Evolutionary conservation across 768 basidiomycete genomes (phyloP).

Genomic region (Suillus discolor): DNA sequence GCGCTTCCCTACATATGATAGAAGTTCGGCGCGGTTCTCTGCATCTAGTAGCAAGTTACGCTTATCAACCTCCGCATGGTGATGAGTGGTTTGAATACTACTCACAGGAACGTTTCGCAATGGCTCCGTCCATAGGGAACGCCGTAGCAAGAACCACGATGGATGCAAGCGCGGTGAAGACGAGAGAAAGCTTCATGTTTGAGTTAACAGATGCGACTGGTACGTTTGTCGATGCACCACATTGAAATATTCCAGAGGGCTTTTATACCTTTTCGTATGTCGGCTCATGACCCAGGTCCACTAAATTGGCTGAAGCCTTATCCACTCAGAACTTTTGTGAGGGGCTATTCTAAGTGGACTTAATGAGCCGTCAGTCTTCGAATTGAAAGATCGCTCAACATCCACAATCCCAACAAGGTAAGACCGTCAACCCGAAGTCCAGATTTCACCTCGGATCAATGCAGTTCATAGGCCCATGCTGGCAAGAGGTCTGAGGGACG

Average conservation of each 20-base stretch:
- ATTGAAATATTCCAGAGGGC: neutral
- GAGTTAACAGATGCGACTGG: neutral
- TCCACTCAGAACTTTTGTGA: neutral
- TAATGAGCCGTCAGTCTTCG: neutral
- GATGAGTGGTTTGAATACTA: too few species aligned
- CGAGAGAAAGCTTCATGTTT: neutral
- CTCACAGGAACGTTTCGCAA: too few species aligned
- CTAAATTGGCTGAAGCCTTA: neutral
- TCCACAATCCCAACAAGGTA: neutral
- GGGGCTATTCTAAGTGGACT: neutral
- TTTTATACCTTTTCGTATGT: neutral
- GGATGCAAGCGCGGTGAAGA: neutral
- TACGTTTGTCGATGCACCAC: neutral
- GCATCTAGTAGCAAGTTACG: too few species aligned
- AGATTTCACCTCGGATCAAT: neutral
- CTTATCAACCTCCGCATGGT: too few species aligned
- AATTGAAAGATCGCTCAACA: neutral
- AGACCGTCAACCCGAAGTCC: neutral
- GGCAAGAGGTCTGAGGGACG: too few species aligned
- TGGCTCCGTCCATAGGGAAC: neutral
- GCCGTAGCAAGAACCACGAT: neutral
- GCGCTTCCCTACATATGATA: too few species aligned
- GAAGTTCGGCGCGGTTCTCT: too few species aligned
- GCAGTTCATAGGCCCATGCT: too few species aligned
- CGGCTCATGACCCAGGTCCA: neutral